These are phyloP conservation scores for Monilinia polystroma DNA, from an alignment of 2,329 filamentous ascomycete genomes.

Conservation along the genomic window DNA sequence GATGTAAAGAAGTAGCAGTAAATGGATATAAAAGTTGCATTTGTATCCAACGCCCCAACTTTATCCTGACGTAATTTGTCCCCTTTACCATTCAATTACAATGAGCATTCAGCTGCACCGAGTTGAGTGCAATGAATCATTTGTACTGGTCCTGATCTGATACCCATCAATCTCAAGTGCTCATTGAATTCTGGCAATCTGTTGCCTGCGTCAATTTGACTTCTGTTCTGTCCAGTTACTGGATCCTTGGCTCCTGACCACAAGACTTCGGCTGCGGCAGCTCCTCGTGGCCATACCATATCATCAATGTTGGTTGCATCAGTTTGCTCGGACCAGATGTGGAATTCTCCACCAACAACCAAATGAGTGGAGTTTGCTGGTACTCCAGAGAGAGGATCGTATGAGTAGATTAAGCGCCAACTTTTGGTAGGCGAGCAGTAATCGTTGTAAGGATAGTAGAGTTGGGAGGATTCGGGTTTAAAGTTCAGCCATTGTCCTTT, in stretches of 20 bases:
- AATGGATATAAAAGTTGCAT: neutral
- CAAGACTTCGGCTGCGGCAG: constrained; percentile 73
- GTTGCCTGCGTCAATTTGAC: constrained; percentile 66
- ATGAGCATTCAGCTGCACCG: constrained; percentile 49
- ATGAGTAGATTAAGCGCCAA: constrained; percentile 79
- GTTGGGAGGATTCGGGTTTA: constrained; percentile 53
- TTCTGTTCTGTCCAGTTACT: constrained; percentile 62
- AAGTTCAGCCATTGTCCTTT: constrained; percentile 78
- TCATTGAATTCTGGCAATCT: constrained; percentile 75
- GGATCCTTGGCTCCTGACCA: constrained; percentile 73
- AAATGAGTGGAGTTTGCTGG: constrained; percentile 60
- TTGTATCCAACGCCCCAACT: neutral
- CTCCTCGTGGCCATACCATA: constrained; percentile 74
- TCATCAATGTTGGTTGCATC: constrained; percentile 73
- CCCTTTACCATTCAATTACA: constrained; percentile 25
- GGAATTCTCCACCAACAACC: constrained; percentile 78
- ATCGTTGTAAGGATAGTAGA: constrained; percentile 70
- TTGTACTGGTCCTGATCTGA: constrained; percentile 64
- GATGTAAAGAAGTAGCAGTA: constrained; percentile 10
- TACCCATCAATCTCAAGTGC: constrained; percentile 59
- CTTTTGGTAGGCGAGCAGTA: constrained; percentile 80
- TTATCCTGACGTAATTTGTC: neutral
- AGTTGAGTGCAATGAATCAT: constrained; percentile 72
- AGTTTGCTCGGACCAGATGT: constrained; percentile 79
- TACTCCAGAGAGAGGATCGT: constrained; percentile 69